A percentile compares a stretch with the other conserved stretches of the same genome.
These are phyloP conservation scores for Phytophthora colocasiae DNA, from an alignment of 352 stramenopile genomes.

Conservation along the genomic window DNA sequence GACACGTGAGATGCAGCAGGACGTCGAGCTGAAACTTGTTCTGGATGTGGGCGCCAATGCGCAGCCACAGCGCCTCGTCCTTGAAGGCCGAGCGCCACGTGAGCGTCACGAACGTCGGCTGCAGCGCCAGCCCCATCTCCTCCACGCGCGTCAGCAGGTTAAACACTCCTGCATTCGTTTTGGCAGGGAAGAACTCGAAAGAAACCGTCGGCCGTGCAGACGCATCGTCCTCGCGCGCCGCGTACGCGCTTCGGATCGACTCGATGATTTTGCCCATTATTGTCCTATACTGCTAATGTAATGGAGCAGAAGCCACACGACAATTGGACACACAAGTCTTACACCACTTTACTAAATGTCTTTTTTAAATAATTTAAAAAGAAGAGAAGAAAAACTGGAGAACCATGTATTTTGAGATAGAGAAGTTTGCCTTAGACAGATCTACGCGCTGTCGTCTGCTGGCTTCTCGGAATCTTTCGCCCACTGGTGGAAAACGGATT, in stretches of 20 bases:
- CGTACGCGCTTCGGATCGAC: conserved; percentile 67
- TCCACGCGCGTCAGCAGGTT: conserved; percentile 87
- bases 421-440: too few relatives aligned
- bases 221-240: conserved; percentile 39
- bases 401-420: too few relatives aligned
- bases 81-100: conserved; percentile 92
- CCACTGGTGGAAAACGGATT: conserved; percentile 80
- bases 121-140: conserved; percentile 86
- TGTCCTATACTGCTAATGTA: conserved; percentile 21
- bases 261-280: conserved; percentile 84
- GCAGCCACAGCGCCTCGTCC: conserved; percentile 90
- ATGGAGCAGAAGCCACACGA: not conserved
- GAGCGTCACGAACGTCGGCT: conserved; percentile 89
- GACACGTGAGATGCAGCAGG: conserved; percentile 83
- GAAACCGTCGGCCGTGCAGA: conserved; percentile 67
- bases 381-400: too few relatives aligned
- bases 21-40: conserved; percentile 89
- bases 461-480: conserved; percentile 29
- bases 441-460: too few relatives aligned
- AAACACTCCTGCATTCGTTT: conserved; percentile 87
- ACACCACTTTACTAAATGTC: too few relatives aligned
- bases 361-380: too few relatives aligned
- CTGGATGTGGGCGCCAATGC: conserved; percentile 89
- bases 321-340: too few relatives aligned
- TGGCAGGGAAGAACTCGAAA: conserved; percentile 91